Conservation (phyloP, 2,329 filamentous ascomycete genomes). For the Trichophyton simii region DNA sequence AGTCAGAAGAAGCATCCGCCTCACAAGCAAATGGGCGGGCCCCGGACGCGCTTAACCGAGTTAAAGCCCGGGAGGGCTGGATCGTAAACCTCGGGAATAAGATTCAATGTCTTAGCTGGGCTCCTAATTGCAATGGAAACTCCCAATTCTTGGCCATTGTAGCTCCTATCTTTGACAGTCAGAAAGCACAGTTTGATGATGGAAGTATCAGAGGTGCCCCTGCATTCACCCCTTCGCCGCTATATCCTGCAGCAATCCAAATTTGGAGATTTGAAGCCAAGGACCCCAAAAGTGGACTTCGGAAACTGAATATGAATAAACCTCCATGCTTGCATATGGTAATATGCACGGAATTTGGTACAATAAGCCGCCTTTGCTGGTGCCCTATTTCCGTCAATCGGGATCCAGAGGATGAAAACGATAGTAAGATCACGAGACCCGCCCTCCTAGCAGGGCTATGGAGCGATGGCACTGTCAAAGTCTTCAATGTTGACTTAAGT, state of each 20-base stretch:
- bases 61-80: constrained; percentile 36
- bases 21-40: not conserved
- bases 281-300: constrained; percentile 16
- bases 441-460: constrained; percentile 41
- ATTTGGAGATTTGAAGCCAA: constrained; percentile 44
- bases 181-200: constrained; percentile 23
- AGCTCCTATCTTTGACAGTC: constrained; percentile 27
- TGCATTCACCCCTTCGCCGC: constrained; percentile 39
- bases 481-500: constrained; percentile 39
- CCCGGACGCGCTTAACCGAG: constrained; percentile 9
- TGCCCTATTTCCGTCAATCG: constrained; percentile 35
- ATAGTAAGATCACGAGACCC: constrained; percentile 11
- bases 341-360: constrained; percentile 47
- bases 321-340: constrained; percentile 38
- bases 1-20: constrained; percentile 9
- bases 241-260: constrained; percentile 42
- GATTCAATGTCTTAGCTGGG: constrained; percentile 39
- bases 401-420: constrained; percentile 21
- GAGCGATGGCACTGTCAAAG: constrained; percentile 44
- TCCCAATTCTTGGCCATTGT: constrained; percentile 46
- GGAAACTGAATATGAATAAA: constrained; percentile 31
- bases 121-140: constrained; percentile 31
- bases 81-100: constrained; percentile 44
- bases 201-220: constrained; percentile 28
- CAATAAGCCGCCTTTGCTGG: constrained; percentile 44